A percentile compares a stretch with the other conserved stretches of the same genome.
Evolutionary conservation across 176 grass and related monocot genomes (phyloP).

Genomic region (Bolboschoenus planiculmis): DNA sequence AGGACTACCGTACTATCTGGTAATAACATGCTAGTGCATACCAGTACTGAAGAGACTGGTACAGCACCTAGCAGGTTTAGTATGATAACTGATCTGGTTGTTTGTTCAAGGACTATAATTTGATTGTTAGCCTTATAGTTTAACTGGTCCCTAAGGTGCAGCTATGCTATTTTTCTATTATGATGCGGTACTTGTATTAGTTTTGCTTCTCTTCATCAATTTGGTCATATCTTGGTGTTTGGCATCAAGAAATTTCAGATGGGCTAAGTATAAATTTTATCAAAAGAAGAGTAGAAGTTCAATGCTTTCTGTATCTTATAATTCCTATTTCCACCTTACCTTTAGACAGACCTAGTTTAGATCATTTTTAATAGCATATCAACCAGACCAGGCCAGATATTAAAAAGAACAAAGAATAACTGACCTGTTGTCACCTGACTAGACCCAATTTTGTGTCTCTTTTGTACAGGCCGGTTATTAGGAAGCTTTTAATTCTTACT

Average conservation of each 20-base stretch:
- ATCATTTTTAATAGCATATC: background rate
- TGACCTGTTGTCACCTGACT: background rate
- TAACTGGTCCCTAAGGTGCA: background rate
- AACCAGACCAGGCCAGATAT: background rate
- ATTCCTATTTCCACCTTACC: background rate
- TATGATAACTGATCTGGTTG: background rate
- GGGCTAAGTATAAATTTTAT: background rate
- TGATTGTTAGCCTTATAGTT: background rate
- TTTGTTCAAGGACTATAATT: background rate
- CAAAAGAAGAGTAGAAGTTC: background rate
- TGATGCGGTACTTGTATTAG: background rate
- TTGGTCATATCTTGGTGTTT: background rate
- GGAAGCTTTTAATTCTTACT: background rate
- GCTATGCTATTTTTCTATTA: background rate
- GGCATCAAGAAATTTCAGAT: background rate
- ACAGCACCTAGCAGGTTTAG: background rate
- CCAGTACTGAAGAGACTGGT: background rate
- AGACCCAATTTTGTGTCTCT: background rate
- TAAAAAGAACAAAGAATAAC: background rate
- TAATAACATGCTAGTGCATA: background rate
- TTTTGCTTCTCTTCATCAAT: slow-evolving; percentile 5
- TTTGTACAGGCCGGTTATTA: background rate
- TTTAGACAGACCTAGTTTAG: background rate
- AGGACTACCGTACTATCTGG: background rate
- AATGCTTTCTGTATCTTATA: background rate